Percentiles rank a stretch among this genome's conserved stretches.
These are phyloP conservation scores for Calvatia gigantea DNA, from an alignment of 768 basidiomycete species.

Conservation along the genomic window DNA sequence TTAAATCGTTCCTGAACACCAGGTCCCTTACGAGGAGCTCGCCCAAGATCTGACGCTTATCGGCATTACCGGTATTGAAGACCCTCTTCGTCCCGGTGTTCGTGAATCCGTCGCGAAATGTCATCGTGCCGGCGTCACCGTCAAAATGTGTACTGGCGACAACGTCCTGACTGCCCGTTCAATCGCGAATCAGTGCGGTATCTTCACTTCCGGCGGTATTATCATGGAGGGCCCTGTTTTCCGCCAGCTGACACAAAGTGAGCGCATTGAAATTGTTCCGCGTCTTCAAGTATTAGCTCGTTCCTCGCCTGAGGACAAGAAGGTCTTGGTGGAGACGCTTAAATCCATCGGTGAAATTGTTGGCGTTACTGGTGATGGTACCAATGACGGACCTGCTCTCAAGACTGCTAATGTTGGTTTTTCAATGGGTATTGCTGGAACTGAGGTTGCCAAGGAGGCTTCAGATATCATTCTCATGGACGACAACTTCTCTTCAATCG, in stretches of 20 bases:
- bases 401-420: slow-evolving; percentile 97
- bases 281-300: slow-evolving; percentile 95
- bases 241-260: slow-evolving; percentile 64
- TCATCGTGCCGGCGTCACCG: slow-evolving; percentile 80
- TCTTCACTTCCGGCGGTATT: slow-evolving; percentile 89
- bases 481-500: slow-evolving; percentile 94
- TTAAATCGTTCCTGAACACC: neutral
- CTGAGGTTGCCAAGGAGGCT: slow-evolving; percentile 98
- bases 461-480: slow-evolving; percentile 99
- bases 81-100: slow-evolving; percentile 90
- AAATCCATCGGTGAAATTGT: slow-evolving; percentile 86
- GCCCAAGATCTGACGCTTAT: slow-evolving; percentile 77
- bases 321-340: slow-evolving; percentile 84
- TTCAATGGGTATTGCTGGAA: slow-evolving; percentile 95
- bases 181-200: slow-evolving; percentile 94
- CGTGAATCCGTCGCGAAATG: slow-evolving; percentile 86
- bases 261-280: slow-evolving; percentile 82
- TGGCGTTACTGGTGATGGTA: slow-evolving; percentile 96
- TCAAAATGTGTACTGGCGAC: slow-evolving; percentile 99
- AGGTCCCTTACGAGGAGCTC: slow-evolving; percentile 71
- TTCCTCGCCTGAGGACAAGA: slow-evolving; percentile 97
- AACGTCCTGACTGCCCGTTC: slow-evolving; percentile 95
- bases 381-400: slow-evolving; percentile 95
- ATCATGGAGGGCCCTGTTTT: slow-evolving; percentile 99
- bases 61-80: slow-evolving; percentile 92